These are phyloP conservation scores for Hura crepitans DNA, from an alignment of 441 rosid genomes.

Conservation along the genomic window DNA sequence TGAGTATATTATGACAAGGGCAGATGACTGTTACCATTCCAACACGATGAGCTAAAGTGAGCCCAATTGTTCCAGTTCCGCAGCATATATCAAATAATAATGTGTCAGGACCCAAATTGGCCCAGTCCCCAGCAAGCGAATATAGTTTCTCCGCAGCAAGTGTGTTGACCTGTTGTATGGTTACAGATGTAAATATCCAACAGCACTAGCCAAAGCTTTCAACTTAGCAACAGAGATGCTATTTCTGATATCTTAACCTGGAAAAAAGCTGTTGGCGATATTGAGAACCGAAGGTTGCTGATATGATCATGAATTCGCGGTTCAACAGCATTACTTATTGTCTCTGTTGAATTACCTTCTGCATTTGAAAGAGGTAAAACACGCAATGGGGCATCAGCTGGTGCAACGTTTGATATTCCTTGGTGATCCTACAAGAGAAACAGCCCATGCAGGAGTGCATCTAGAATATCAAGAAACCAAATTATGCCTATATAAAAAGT, in stretches of 20 bases:
- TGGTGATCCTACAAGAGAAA: constrained; percentile 62
- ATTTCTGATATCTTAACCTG: constrained; percentile 43
- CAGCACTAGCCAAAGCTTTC: not conserved
- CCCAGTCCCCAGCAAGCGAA: constrained; percentile 97
- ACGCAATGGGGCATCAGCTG: constrained; percentile 71
- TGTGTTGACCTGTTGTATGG: constrained; percentile 66
- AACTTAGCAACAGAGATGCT: constrained; percentile 6
- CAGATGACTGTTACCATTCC: constrained; percentile 64
- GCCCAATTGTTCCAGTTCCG: constrained; percentile 96
- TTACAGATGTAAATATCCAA: constrained; percentile 12
- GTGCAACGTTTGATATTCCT: constrained; percentile 92
- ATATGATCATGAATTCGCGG: constrained; percentile 85
- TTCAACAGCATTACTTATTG: constrained; percentile 40
- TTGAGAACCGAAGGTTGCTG: constrained; percentile 64
- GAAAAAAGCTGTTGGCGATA: constrained; percentile 95
- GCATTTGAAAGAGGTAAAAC: constrained; percentile 41
- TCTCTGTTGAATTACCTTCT: constrained; percentile 33
- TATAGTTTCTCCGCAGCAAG: constrained; percentile 89
- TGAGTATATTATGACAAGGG: constrained; percentile 7
- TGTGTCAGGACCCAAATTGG: constrained; percentile 76
- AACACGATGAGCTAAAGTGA: constrained; percentile 83
- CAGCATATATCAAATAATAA: constrained; percentile 90
- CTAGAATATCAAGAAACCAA: not conserved
- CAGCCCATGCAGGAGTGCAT: constrained; percentile 11
- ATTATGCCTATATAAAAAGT: not conserved